Evolutionary conservation across 2,329 filamentous ascomycete species (phyloP), one percentile per base, ranked within the genome.

Genomic region (Pestalotiopsis sp.): DNA sequence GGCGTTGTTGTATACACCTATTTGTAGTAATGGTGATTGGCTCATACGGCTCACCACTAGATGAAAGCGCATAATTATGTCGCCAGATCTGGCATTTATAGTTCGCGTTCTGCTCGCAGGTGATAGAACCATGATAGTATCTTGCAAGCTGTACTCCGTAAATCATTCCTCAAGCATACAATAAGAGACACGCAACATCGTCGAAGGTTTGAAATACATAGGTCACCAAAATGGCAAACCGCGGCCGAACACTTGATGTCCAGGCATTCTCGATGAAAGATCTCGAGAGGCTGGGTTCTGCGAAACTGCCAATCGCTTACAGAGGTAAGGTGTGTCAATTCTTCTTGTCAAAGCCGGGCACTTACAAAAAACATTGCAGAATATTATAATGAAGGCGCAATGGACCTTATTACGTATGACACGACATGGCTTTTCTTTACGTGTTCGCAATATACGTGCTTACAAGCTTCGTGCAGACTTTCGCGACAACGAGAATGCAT

Each of bases 401-500:
- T 67, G 65, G 67, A 68, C 38, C 35, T 64, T 1, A 60, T 68
- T 38, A 79, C 77, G 14, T 62, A 39, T 14, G 58, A 14, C 13
- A 39, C 35, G 14, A 61, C 24, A 26, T 26, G 1, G 24, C 24
- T 26, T 26, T 26, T 26, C 24, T 26, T 26, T 26, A 26, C 3
- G 24, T 26, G 24, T 26, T 26, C 24, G 24, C 22, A 4, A 26
- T 26, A 26, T 26, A 26, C 24, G 24, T 26, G 24, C 24, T 26
- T 26, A 26, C 24, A 52, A 5, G 7, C 17, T 20, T 22, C 3
- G 4, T 7, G 30, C 35, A 62, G 59, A 35, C 74, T 88, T 88
- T n/a, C 74, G 75, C 24, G 86, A 88, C 69, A 89, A 89, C 68
- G 79, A 83, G 67, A 79, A 79, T 1, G 85, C 86, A 3, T 89